Evolutionary conservation across 306 rosid genomes (phyloP), one percentile per base, ranked within the genome.

Genomic region (Cucurbita pepo): DNA sequence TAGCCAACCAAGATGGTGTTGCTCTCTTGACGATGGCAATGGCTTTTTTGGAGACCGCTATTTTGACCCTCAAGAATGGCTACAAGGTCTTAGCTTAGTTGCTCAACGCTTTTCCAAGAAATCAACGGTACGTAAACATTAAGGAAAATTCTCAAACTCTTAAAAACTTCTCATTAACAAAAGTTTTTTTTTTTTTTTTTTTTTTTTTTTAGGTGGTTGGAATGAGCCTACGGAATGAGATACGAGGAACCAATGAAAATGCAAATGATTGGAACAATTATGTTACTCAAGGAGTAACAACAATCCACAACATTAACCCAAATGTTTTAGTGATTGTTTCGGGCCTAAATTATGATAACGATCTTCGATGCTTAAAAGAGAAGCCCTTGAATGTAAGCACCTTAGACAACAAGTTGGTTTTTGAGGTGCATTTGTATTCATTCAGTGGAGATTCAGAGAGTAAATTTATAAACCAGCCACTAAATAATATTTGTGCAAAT

Each of bases 1-100:
- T 1, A 85, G 92, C 54, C 60, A 78, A 10, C 86, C 89, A 0
- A 78, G 84, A 18, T 88, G 92, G 92, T 88, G 89, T 4, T 88
- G 89, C 12, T 0, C 30, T 38, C 81, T 78, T 54, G 81, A 85
- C 22, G 92, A 88, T 74, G 88, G 80, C 15, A 85, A 88, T 81
- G 86, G 85, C 0, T 85, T 88, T 75, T 88, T 83, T 11, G 56
- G 79, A 54, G 83, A 88, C 8, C 61, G 77, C 21, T 79, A 88
- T 66, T 85, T 88, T 58, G 77, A 81, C 73, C 79, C 89, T 13
- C 45, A 78, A 5, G 92, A 87, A 69, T 87, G 91, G 92, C 25
- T 85, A 3, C 71, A 69, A 0, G 92, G 88, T 0, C 88, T 87
- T 41, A 56, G 69, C 16, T 62, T 81, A 51, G 86, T 83, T 0